Evolutionary conservation across 2,329 filamentous ascomycete species (phyloP).

Genomic region (Hirsutella minnesotensis): DNA sequence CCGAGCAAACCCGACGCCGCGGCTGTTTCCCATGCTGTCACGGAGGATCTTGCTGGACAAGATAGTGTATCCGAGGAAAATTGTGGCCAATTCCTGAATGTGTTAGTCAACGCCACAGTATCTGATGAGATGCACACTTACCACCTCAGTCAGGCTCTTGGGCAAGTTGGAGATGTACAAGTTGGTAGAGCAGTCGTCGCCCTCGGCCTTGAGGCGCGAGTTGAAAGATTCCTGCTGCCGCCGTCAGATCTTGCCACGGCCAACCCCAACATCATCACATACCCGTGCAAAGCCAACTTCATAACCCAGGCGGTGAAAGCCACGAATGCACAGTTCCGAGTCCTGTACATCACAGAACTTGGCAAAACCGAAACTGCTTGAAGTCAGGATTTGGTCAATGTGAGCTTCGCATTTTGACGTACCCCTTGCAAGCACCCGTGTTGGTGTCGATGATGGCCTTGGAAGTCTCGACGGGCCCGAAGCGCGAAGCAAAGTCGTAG

Average conservation of each 20-base stretch:
- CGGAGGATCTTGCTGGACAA: conserved; percentile 92
- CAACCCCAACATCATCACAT: conserved; percentile 18
- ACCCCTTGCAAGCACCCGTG: conserved; percentile 95
- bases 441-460: conserved; percentile 97
- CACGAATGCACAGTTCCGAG: conserved; percentile 91
- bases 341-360: conserved; percentile 82
- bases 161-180: conserved; percentile 97
- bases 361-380: conserved; percentile 84
- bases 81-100: conserved; percentile 57
- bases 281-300: conserved; percentile 95
- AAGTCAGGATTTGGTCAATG: background rate
- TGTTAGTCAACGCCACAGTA: background rate
- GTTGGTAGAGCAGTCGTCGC: conserved; percentile 83
- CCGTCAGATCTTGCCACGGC: conserved; percentile 12
- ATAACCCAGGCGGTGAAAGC: conserved; percentile 88
- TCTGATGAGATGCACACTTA: conserved; percentile 28
- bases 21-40: conserved; percentile 82
- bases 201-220: conserved; percentile 90
- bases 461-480: conserved; percentile 88
- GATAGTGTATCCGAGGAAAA: conserved; percentile 71
- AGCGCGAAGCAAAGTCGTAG: conserved; percentile 69
- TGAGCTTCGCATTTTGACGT: conserved; percentile 5
- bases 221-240: conserved; percentile 80
- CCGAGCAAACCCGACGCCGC: conserved; percentile 95
- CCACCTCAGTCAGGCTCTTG: conserved; percentile 81